Evolutionary conservation across 2,329 filamentous ascomycete genomes (phyloP).

Genomic region (Fonsecaea pedrosoi): DNA sequence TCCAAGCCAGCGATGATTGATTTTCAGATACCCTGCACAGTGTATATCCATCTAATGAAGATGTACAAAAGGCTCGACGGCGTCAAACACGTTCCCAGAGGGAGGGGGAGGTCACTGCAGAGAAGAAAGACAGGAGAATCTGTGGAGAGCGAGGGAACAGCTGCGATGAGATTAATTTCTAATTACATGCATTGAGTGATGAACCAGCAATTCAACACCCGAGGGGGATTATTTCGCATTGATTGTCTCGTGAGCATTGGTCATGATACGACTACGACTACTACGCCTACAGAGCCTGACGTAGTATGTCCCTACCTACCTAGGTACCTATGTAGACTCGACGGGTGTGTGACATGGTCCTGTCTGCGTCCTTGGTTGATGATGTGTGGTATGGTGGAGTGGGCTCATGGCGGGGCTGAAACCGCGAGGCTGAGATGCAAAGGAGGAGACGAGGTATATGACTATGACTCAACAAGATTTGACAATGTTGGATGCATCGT

Average conservation of each 20-base stretch:
- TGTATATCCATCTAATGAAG: constrained; percentile 20
- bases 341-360: no score
- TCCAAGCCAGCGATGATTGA: constrained; percentile 17
- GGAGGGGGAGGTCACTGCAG: background rate
- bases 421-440: background rate
- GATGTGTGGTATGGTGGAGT: background rate
- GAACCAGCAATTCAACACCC: background rate
- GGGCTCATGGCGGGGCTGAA: background rate
- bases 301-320: no score
- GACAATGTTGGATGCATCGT: no score
- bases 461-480: background rate
- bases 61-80: constrained; percentile 23
- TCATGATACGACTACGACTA: background rate
- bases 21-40: constrained; percentile 20
- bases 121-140: background rate
- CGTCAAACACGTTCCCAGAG: background rate
- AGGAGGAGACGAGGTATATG: background rate
- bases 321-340: no score
- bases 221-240: background rate
- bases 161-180: background rate
- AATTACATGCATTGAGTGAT: background rate
- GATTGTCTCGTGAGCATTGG: background rate
- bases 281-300: no score
- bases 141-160: background rate
- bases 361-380: no score